Base-by-base conservation (phyloP, 306 rosid genomes). In the Hylodesmum podocarpum region DNA sequence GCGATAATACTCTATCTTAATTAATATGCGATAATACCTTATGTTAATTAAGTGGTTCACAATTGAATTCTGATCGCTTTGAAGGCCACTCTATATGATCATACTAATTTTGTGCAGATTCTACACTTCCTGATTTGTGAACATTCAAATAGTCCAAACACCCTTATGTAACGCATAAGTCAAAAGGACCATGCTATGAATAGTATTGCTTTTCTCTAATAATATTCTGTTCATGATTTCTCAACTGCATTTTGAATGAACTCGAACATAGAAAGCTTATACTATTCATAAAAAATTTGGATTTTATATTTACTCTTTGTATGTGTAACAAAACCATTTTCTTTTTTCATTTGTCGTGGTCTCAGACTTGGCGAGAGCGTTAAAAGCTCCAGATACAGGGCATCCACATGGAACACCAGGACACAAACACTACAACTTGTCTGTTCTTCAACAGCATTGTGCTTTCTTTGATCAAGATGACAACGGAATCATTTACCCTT, bases 371-470 rank as follows among this genome's bases (percentile, higher is more conserved):
- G 43, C 96, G 0, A 86, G 97, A 77, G 97, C 96, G 69, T 55
- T 95, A 81, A 70, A 9, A 64, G 89, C 97, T 66, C 96, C 96
- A 4, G 97, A 90, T 80, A 76, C 90, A 31, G 50, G 55, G 18
- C 93, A 90, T 41, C 98, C 96, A 29, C 27, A 74, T 4, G 98
- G 97, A 81, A 92, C 97, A 67, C 62, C 76, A 3, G 91, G 88
- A 6, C 87, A 88, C 78, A 81, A 13, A n/a, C 88, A 86, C 77
- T 14, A 76, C 71, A 81, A 88, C 71, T 3, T 95, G 87, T 81
- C 73, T 70, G 96, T 95, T 82, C 95, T 95, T 77, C 96, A 92
- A 82, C 97, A 95, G 65, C 98, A 92, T 31, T 81, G 76, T 14
- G 87, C 96, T 4, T 92, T 92, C 43, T 92, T 95, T 71, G 97